These are phyloP conservation scores for Talaromyces sp. DNA, from an alignment of 2,329 filamentous ascomycete genomes.

Conservation along the genomic window DNA sequence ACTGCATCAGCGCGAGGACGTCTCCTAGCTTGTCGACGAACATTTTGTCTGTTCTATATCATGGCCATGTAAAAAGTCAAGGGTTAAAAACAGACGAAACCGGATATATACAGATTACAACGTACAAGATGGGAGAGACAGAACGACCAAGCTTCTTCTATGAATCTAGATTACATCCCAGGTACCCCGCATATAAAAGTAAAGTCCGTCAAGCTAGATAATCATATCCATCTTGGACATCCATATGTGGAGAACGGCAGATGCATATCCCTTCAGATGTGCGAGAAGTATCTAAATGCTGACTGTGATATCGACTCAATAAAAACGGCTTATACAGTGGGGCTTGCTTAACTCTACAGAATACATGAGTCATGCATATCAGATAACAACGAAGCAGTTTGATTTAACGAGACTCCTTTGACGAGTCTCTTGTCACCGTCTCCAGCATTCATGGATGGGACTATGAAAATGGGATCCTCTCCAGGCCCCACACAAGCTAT, in stretches of 20 bases:
- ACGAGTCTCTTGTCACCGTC: background rate
- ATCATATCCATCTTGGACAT: background rate
- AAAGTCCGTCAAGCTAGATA: too few species aligned
- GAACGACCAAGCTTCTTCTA: background rate
- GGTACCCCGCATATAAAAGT: too few species aligned
- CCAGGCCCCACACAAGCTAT: background rate
- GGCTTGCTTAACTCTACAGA: background rate
- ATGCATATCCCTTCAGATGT: too few species aligned
- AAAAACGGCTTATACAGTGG: background rate
- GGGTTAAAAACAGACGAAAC: too few species aligned
- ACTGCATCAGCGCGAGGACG: conserved; percentile 16
- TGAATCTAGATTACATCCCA: background rate
- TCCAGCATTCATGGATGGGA: background rate
- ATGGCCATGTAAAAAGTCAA: too few species aligned
- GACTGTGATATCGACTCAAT: background rate
- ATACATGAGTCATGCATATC: background rate
- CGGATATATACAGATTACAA: background rate
- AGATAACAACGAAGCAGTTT: background rate
- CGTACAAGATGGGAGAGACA: background rate
- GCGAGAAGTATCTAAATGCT: too few species aligned
- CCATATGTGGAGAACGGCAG: background rate
- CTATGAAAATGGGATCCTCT: background rate
- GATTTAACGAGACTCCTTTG: background rate
- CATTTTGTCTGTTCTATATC: conserved; percentile 6
- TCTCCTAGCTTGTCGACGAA: conserved; percentile 17